Evolutionary conservation across 257 asterid genomes (phyloP).

Genomic region (Avicennia marina): DNA sequence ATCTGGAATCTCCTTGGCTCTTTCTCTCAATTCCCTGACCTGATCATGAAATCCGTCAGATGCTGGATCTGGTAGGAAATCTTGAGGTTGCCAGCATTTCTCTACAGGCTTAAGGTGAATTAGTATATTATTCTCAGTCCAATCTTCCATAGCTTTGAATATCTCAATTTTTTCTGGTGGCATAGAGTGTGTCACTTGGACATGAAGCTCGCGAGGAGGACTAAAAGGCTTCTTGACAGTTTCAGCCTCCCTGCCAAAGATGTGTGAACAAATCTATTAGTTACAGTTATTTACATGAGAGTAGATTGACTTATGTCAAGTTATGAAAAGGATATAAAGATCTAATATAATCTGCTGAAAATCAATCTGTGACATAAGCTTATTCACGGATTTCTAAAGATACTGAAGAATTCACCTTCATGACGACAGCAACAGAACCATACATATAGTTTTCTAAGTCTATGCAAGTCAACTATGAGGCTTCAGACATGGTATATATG

Average conservation of each 20-base stretch:
- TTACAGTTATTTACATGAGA: neutral
- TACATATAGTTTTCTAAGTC: neutral
- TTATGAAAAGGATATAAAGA: neutral
- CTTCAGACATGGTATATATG: neutral
- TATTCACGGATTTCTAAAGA: neutral
- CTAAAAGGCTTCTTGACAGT: slow-evolving; percentile 39
- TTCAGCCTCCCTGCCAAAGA: slow-evolving; percentile 36
- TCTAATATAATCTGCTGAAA: neutral
- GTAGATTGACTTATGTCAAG: neutral
- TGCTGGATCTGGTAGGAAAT: slow-evolving; percentile 63
- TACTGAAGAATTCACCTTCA: neutral
- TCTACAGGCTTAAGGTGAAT: slow-evolving; percentile 61
- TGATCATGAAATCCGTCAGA: slow-evolving; percentile 55
- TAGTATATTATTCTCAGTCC: slow-evolving; percentile 52
- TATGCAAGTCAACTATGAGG: neutral
- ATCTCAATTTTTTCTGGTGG: slow-evolving; percentile 65
- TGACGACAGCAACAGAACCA: neutral
- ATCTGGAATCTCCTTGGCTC: slow-evolving; percentile 61
- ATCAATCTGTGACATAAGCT: neutral
- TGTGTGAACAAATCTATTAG: neutral
- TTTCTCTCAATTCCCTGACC: slow-evolving; percentile 48
- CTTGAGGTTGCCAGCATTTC: slow-evolving; percentile 75
- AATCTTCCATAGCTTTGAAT: slow-evolving; percentile 47
- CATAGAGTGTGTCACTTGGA: slow-evolving; percentile 70
- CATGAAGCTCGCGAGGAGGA: slow-evolving; percentile 58